Evolutionary conservation across 78 protist species (phyloP).

Genomic region (Dictyostelium capitatum): DNA sequence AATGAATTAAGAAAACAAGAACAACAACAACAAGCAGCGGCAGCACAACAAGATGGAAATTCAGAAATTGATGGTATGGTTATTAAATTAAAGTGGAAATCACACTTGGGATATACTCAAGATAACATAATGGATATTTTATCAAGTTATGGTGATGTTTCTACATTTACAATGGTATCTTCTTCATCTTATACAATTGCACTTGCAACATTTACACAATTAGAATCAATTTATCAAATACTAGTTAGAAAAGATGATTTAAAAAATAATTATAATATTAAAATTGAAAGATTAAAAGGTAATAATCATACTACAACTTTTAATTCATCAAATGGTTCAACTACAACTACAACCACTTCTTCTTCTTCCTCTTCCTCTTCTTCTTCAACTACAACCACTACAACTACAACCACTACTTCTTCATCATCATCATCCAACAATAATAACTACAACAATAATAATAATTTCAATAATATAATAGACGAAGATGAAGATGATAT

Average conservation of each 20-base stretch:
- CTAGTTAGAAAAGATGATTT: conserved; percentile 8
- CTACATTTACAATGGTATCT: conserved; percentile 13
- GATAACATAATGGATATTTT: conserved; percentile 25
- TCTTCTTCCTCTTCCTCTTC: background rate
- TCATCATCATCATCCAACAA: background rate
- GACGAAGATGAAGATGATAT: conserved; percentile 28
- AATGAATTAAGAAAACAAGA: background rate
- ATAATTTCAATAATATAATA: background rate
- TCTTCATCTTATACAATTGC: background rate
- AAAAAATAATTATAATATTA: conserved; percentile 20
- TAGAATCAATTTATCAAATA: background rate
- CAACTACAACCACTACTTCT: conserved; percentile 3
- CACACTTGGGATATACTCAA: conserved; percentile 8
- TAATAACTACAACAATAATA: background rate
- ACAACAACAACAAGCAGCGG: background rate
- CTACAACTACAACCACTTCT: background rate
- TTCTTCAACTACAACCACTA: background rate
- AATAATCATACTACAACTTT: background rate
- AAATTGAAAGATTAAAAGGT: background rate
- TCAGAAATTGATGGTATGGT: background rate
- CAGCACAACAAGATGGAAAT: background rate
- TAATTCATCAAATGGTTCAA: background rate
- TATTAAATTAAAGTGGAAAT: conserved; percentile 39
- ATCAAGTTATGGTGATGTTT: conserved; percentile 28
- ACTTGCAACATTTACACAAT: background rate